Base-by-base conservation (phyloP, 495 filamentous ascomycete species). In the Daldinia grandis region DNA sequence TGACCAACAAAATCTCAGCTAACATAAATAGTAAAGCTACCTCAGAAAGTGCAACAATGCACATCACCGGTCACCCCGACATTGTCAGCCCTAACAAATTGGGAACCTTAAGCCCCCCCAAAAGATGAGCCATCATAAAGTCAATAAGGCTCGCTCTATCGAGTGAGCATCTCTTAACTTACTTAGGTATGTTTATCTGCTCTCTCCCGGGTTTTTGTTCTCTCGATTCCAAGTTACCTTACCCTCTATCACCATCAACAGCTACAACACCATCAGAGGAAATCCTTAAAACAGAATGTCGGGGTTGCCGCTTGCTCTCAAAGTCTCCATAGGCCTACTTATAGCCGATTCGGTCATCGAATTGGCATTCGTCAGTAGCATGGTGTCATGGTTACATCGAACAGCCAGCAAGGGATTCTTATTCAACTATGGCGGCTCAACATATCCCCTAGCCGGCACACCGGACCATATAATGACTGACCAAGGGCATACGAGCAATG, bases 401-500 rank as follows among this genome's bases (percentile, higher is more conserved):
- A 75, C 64, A 21, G 78, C 78, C 42, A 69, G 74, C 21, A 79
- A 83, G 9, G 73, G 78, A 1, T 81, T 81, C 27, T 72, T 68
- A 3, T 69, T 82, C 63, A 65, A 76, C 17, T 70, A 69, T 30
- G 56, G 66, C 47, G 79, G 75, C 7, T 66, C 71, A 4, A 65
- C 66, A 17, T 78, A 82, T 44, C 61, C 68, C 5, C 74, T 87
- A 6, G 57, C 70, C n/a, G 82, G 80, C 27, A 68, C 81, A 30
- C 85, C 85, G 9, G 64, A 72, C 5, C 62, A 78, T 51, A 57
- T 87, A 17, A 73, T 84, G 40, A 67, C 74, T 33, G 77, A 86
- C 58, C 82, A 86, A 59, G 83, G 84, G 6, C 82, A 86, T 60
- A 81, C 79, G 1, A 78, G 76, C 55, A 87, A 86, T 65, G 84